A percentile compares a stretch with the other conserved stretches of the same genome.
Evolutionary conservation across 805 yeast species (phyloP).

Genomic region (Ogataea allantospora): DNA sequence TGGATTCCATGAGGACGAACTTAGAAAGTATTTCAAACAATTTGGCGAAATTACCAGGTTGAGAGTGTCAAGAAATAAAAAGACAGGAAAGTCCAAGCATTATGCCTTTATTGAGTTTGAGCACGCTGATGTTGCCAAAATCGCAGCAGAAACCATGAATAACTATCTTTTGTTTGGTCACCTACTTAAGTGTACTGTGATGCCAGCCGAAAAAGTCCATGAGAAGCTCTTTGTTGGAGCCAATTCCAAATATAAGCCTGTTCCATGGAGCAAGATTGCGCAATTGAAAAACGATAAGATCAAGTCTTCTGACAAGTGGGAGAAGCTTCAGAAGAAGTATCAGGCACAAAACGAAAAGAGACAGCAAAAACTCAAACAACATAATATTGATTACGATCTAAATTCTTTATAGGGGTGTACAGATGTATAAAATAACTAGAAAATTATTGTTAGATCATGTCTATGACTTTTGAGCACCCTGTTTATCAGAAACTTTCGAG

Average conservation of each 20-base stretch:
- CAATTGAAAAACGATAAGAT: slow-evolving; percentile 54
- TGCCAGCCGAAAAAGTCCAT: slow-evolving; percentile 57
- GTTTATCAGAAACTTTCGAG: slow-evolving; percentile 27
- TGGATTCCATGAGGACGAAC: slow-evolving; percentile 83
- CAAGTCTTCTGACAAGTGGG: slow-evolving; percentile 57
- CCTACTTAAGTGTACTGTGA: slow-evolving; percentile 58
- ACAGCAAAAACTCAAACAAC: slow-evolving; percentile 46
- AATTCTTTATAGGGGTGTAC: slow-evolving; percentile 20
- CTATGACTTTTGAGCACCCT: slow-evolving; percentile 30
- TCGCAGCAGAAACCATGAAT: slow-evolving; percentile 95
- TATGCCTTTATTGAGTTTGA: slow-evolving; percentile 88
- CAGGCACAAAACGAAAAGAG: slow-evolving; percentile 42
- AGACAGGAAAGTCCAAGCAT: slow-evolving; percentile 87
- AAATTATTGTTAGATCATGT: slow-evolving; percentile 5
- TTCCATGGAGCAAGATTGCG: slow-evolving; percentile 59
- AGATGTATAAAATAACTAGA: slow-evolving; percentile 1
- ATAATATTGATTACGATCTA: slow-evolving; percentile 56
- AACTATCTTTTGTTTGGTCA: slow-evolving; percentile 89
- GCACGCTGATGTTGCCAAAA: slow-evolving; percentile 68
- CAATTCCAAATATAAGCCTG: slow-evolving; percentile 50
- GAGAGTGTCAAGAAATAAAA: slow-evolving; percentile 82
- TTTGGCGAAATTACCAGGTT: slow-evolving; percentile 83
- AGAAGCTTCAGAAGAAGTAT: slow-evolving; percentile 46
- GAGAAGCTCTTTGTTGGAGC: slow-evolving; percentile 60
- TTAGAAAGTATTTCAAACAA: slow-evolving; percentile 79